phyloP scores from a whole-genome alignment of 352 stramenopile species.

The Pythium phragmiticola region DNA sequence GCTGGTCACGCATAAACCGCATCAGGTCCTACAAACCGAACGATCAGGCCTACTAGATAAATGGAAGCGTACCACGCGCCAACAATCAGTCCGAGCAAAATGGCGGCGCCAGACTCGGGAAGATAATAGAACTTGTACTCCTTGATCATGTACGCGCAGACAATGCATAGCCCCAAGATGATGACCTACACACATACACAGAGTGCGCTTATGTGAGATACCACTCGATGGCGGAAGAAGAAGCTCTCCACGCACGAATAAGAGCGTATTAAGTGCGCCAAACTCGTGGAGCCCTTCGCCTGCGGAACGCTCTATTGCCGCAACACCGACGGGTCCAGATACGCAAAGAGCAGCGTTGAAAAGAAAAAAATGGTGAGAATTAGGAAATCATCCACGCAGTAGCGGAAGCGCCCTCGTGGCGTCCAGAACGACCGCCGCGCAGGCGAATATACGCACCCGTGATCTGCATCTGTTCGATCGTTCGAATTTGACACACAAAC shows the following conservation, averaged over 20 bases:
- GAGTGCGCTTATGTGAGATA: background rate
- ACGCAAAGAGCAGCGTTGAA: background rate
- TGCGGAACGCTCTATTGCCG: constrained; percentile 27
- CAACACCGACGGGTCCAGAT: background rate
- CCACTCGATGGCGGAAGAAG: background rate
- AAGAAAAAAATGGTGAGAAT: background rate
- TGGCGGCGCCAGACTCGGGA: constrained; percentile 87
- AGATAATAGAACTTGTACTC: constrained; percentile 91
- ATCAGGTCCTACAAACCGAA: background rate
- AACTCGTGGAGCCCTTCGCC: constrained; percentile 81
- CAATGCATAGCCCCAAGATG: constrained; percentile 88
- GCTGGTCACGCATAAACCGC: constrained; percentile 20
- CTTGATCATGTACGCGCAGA: constrained; percentile 90
- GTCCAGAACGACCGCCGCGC: background rate
- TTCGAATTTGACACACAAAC: background rate
- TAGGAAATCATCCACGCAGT: background rate
- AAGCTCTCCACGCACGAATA: constrained; percentile 51
- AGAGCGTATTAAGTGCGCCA: constrained; percentile 84
- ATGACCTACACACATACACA: constrained; percentile 46
- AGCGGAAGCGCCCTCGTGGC: background rate
- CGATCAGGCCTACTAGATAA: background rate
- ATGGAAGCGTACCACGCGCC: constrained; percentile 53
- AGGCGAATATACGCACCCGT: constrained; percentile 1
- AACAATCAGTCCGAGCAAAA: constrained; percentile 90
- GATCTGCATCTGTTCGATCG: background rate